Evolutionary conservation across 1,284 basidiomycete genomes (phyloP).

Genomic region (Rhodotorula sp.): DNA sequence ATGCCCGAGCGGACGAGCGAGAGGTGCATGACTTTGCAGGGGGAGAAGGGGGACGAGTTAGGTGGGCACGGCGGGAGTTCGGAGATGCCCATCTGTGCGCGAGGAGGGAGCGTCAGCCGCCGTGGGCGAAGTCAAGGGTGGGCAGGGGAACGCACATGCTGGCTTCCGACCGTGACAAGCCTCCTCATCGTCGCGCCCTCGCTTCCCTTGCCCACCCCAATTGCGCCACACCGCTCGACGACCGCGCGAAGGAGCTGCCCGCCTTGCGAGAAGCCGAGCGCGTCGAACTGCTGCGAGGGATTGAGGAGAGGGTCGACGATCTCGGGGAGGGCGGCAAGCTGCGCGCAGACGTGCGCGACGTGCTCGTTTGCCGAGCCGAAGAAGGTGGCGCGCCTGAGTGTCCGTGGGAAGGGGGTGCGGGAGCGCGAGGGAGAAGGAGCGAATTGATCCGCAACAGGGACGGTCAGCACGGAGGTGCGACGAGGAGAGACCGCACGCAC

Average conservation of each 20-base stretch:
- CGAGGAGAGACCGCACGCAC: slow-evolving; percentile 58
- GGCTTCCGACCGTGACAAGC: slow-evolving; percentile 69
- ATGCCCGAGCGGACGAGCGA: slow-evolving; percentile 61
- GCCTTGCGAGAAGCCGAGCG: slow-evolving; percentile 91
- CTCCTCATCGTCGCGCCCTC: slow-evolving; percentile 57
- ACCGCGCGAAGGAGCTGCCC: slow-evolving; percentile 92
- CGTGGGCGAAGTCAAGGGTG: too few species aligned
- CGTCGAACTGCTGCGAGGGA: slow-evolving; percentile 65
- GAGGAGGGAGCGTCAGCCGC: background rate
- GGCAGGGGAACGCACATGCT: slow-evolving; percentile 39
- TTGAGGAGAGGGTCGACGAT: slow-evolving; percentile 51
- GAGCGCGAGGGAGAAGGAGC: background rate
- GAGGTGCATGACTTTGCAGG: slow-evolving; percentile 36
- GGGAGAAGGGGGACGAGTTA: slow-evolving; percentile 46
- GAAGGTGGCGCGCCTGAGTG: slow-evolving; percentile 58
- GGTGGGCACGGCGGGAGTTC: slow-evolving; percentile 67
- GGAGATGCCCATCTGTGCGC: slow-evolving; percentile 43
- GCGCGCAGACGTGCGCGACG: slow-evolving; percentile 65
- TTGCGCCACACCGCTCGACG: slow-evolving; percentile 66
- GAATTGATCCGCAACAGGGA: too few species aligned
- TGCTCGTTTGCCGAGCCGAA: slow-evolving; percentile 80
- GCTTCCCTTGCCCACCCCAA: slow-evolving; percentile 55
- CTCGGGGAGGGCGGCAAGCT: slow-evolving; percentile 69
- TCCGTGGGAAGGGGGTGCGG: too few species aligned
- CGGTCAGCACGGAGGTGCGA: too few species aligned